A percentile compares a stretch with the other conserved stretches of the same genome.
Evolutionary conservation across 352 stramenopile species (phyloP).

Genomic region (Phytophthora pinifolia): DNA sequence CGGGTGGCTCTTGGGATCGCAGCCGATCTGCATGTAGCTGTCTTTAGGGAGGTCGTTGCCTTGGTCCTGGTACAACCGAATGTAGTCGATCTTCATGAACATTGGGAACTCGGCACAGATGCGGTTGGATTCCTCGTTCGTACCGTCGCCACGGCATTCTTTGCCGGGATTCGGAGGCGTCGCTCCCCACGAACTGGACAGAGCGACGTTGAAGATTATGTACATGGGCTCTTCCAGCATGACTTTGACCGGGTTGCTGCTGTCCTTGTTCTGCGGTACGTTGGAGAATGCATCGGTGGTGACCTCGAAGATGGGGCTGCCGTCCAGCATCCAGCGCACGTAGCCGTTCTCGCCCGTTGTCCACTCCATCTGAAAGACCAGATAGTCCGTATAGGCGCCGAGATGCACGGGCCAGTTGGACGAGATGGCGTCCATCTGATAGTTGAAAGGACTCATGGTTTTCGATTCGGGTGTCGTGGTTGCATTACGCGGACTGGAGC

Average conservation of each 20-base stretch:
- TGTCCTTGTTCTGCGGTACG: slow-evolving; percentile 46
- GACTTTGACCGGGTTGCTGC: slow-evolving; percentile 55
- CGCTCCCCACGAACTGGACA: slow-evolving; percentile 88
- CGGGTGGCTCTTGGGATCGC: slow-evolving; percentile 36
- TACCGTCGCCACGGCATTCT: slow-evolving; percentile 55
- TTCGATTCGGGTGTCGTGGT: no score
- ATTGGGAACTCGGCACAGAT: slow-evolving; percentile 77
- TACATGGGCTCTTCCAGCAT: slow-evolving; percentile 92
- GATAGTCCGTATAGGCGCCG: slow-evolving; percentile 50
- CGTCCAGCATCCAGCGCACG: slow-evolving; percentile 64
- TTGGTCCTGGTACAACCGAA: slow-evolving; percentile 79
- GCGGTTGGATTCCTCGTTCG: slow-evolving; percentile 29
- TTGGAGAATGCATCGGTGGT: slow-evolving; percentile 44
- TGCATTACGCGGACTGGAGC: slow-evolving; percentile 35
- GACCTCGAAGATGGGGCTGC: slow-evolving; percentile 57
- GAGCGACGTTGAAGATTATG: slow-evolving; percentile 92
- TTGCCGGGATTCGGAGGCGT: slow-evolving; percentile 50
- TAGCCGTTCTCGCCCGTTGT: slow-evolving; percentile 64
- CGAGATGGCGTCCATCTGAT: no score
- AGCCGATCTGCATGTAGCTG: slow-evolving; percentile 30
- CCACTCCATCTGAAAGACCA: slow-evolving; percentile 71
- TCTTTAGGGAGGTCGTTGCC: slow-evolving; percentile 37
- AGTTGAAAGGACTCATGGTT: no score
- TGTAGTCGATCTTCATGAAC: slow-evolving; percentile 87
- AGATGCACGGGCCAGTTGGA: slow-evolving; percentile 69